phyloP scores from a whole-genome alignment of 2,329 filamentous ascomycete genomes.

The Lachnellula cervina region DNA sequence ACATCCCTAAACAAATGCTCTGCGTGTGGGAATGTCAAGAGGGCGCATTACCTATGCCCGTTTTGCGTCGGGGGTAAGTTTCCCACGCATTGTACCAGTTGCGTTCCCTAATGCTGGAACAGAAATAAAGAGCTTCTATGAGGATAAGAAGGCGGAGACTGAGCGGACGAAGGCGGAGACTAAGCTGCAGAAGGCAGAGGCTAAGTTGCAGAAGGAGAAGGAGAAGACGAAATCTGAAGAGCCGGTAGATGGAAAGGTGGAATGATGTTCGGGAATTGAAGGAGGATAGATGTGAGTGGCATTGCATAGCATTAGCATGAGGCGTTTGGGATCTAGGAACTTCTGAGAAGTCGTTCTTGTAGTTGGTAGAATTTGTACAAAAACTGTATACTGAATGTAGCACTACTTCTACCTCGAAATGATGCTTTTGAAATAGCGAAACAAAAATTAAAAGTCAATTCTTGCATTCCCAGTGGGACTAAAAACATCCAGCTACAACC shows the following conservation, averaged over 20 bases:
- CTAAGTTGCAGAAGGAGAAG: background rate
- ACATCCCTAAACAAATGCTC: slow-evolving; percentile 84
- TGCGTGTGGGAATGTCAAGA: slow-evolving; percentile 81
- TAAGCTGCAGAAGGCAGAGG: background rate
- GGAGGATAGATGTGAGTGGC: background rate
- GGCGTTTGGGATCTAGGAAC: slow-evolving; percentile 16
- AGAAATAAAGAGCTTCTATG: slow-evolving; percentile 26
- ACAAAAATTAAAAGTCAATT: background rate
- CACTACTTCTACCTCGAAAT: background rate
- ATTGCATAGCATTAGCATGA: slow-evolving; percentile 20
- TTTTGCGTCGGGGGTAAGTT: slow-evolving; percentile 76
- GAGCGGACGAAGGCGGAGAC: background rate
- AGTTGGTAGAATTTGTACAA: slow-evolving; percentile 5
- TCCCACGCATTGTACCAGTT: background rate
- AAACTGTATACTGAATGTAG: slow-evolving; percentile 14
- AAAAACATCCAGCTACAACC: slow-evolving; percentile 1
- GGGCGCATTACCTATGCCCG: slow-evolving; percentile 82
- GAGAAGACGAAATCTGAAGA: slow-evolving; percentile 13
- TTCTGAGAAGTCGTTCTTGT: background rate
- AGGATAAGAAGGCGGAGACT: slow-evolving; percentile 1
- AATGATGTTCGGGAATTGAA: background rate
- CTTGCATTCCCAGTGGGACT: background rate
- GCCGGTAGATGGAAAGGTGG: slow-evolving; percentile 5
- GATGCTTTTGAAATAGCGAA: too few species aligned
- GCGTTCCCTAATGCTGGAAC: slow-evolving; percentile 10